Percentiles rank a stretch among this genome's conserved stretches.
Conservation (phyloP, 2,329 filamentous ascomycete species). For the Biscogniauxia mediterranea region DNA sequence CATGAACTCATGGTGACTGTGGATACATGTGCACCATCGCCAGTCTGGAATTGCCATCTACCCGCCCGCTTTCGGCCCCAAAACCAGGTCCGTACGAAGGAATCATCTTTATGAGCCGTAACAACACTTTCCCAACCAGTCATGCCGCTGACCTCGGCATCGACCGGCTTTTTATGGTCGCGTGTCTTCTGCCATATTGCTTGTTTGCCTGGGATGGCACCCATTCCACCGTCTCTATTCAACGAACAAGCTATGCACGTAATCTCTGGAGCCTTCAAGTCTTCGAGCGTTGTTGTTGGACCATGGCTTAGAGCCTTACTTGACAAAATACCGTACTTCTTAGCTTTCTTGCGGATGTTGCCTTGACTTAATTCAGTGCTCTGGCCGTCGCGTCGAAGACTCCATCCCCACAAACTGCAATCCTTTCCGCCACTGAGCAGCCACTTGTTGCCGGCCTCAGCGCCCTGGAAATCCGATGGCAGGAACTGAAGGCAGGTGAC, state of each 20-base stretch:
- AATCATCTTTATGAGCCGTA: constrained; percentile 84
- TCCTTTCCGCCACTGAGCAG: constrained; percentile 86
- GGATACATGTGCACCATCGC: constrained; percentile 77
- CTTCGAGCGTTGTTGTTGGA: constrained; percentile 64
- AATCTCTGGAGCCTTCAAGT: constrained; percentile 86
- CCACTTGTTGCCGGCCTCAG: constrained; percentile 90
- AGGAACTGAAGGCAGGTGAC: constrained; percentile 82
- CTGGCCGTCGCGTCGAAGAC: constrained; percentile 89
- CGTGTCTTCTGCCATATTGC: constrained; percentile 80
- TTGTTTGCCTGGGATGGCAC: constrained; percentile 73
- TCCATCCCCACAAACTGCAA: constrained; percentile 94
- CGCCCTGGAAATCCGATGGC: constrained; percentile 83
- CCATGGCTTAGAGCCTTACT: constrained; percentile 56
- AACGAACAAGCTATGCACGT: constrained; percentile 88
- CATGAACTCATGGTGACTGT: constrained; percentile 88
- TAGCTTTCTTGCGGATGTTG: constrained; percentile 81
- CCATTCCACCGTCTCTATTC: constrained; percentile 93
- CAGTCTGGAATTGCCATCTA: constrained; percentile 86
- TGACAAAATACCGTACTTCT: constrained; percentile 75
- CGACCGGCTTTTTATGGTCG: constrained; percentile 58
- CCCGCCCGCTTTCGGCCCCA: constrained; percentile 94
- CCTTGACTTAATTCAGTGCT: constrained; percentile 93
- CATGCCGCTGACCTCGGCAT: constrained; percentile 70
- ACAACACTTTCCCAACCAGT: constrained; percentile 98
- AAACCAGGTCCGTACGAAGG: constrained; percentile 91